Conservation (phyloP, 352 stramenopile species). For the Phytophthora kernoviae region DNA sequence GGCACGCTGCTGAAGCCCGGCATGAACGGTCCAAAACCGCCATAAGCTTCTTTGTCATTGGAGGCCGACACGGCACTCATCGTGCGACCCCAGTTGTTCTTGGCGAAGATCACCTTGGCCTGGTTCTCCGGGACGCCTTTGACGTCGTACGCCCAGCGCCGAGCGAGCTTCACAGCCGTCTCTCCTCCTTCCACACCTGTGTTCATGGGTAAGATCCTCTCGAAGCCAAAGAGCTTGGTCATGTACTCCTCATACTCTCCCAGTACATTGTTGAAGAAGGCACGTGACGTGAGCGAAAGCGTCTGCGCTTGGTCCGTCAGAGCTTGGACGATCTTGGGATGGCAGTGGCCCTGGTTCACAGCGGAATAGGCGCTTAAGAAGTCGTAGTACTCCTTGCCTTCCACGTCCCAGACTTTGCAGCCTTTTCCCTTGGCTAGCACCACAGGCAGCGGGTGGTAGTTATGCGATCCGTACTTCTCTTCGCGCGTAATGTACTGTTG, state of each 20-base stretch:
- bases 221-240: constrained; percentile 97
- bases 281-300: constrained; percentile 96
- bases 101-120: constrained; percentile 94
- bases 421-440: constrained; percentile 93
- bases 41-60: constrained; percentile 88
- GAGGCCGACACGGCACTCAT: constrained; percentile 96
- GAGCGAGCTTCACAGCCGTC: constrained; percentile 97
- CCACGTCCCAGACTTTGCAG: constrained; percentile 96
- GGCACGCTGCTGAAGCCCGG: constrained; percentile 93
- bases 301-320: constrained; percentile 94
- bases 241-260: constrained; percentile 98
- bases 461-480: constrained; percentile 95
- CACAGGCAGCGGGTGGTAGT: constrained; percentile 98
- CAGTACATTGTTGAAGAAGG: constrained; percentile 98
- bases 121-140: constrained; percentile 95
- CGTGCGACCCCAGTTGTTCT: constrained; percentile 99
- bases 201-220: constrained; percentile 99
- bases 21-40: constrained; percentile 98
- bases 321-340: constrained; percentile 97
- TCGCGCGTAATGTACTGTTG: constrained; percentile 88
- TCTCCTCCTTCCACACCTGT: constrained; percentile 99
- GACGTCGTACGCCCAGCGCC: constrained; percentile 97
- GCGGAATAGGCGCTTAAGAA: constrained; percentile 96
- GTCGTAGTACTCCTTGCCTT: constrained; percentile 98
- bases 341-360: constrained; percentile 96